A percentile compares a stretch with the other conserved stretches of the same genome.
Conservation (phyloP, 2,329 filamentous ascomycete species). For the Monosporascus ibericus region DNA sequence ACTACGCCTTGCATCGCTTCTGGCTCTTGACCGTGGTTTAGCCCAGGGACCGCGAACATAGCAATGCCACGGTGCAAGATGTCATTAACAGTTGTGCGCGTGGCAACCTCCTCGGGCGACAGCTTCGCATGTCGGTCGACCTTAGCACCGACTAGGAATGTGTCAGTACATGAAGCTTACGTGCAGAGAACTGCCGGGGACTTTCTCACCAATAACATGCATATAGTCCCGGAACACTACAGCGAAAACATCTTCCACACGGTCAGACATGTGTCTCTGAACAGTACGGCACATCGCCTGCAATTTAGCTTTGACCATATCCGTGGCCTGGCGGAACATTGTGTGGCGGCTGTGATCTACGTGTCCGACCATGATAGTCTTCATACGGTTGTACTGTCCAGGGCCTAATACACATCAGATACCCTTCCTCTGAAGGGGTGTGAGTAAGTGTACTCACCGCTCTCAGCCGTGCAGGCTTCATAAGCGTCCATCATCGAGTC, state of each 20-base stretch:
- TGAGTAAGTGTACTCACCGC: slow-evolving; percentile 22
- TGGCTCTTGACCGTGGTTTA: background rate
- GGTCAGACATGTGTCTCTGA: slow-evolving; percentile 4
- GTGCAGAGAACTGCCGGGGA: background rate
- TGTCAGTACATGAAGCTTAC: slow-evolving; percentile 5
- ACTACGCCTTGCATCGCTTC: background rate
- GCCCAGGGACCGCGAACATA: background rate
- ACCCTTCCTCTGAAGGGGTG: background rate
- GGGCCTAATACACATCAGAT: slow-evolving; percentile 18
- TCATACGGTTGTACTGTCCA: slow-evolving; percentile 47
- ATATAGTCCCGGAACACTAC: slow-evolving; percentile 13
- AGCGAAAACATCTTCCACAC: slow-evolving; percentile 7
- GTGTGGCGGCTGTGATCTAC: slow-evolving; percentile 30
- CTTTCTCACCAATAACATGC: slow-evolving; percentile 15
- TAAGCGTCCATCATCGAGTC: slow-evolving; percentile 41
- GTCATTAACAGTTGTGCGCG: slow-evolving; percentile 8
- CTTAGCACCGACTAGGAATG: slow-evolving; percentile 10
- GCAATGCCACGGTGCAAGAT: background rate
- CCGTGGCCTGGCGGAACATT: slow-evolving; percentile 45
- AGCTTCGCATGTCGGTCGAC: slow-evolving; percentile 4
- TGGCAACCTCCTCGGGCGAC: slow-evolving; percentile 7
- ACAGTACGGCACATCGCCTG: slow-evolving; percentile 25
- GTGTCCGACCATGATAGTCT: slow-evolving; percentile 38
- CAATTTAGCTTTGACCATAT: slow-evolving; percentile 34
- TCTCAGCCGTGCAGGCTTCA: slow-evolving; percentile 34